These are phyloP conservation scores for Globisporangium megalacanthum DNA, from an alignment of 352 stramenopile species.

Conservation along the genomic window DNA sequence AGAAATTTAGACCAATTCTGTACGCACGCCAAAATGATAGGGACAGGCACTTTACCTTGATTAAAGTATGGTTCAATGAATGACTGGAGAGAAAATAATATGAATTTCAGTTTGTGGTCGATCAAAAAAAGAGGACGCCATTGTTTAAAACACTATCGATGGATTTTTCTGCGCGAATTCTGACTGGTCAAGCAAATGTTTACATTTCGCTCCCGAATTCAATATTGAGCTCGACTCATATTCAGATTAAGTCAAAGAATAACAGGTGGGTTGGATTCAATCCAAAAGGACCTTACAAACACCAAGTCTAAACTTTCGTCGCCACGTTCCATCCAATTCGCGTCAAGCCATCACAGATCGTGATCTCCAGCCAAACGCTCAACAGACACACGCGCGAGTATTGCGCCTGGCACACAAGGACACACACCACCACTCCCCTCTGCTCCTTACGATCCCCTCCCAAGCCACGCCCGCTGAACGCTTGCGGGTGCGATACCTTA, in stretches of 20 bases:
- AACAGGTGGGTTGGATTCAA: no score
- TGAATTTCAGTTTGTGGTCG: no score
- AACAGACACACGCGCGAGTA: neutral
- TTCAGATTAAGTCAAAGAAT: no score
- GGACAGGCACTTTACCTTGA: neutral
- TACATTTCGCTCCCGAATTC: no score
- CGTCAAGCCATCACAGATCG: neutral
- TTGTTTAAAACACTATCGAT: neutral
- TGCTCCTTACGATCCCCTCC: neutral
- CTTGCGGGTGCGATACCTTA: neutral
- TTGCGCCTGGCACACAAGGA: neutral
- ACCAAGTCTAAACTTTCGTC: no score
- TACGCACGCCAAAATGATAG: neutral
- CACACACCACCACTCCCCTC: neutral
- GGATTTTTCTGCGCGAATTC: constrained; percentile 4
- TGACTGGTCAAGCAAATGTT: neutral
- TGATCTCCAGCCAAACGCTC: neutral
- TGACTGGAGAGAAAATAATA: no score
- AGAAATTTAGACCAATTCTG: no score
- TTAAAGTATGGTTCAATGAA: no score
- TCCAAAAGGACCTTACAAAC: no score
- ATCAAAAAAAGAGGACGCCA: no score
- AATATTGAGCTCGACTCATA: no score
- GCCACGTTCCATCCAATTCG: no score
- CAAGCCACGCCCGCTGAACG: neutral